phyloP scores from a whole-genome alignment of 306 rosid genomes.

The Ziziphus jujuba region DNA sequence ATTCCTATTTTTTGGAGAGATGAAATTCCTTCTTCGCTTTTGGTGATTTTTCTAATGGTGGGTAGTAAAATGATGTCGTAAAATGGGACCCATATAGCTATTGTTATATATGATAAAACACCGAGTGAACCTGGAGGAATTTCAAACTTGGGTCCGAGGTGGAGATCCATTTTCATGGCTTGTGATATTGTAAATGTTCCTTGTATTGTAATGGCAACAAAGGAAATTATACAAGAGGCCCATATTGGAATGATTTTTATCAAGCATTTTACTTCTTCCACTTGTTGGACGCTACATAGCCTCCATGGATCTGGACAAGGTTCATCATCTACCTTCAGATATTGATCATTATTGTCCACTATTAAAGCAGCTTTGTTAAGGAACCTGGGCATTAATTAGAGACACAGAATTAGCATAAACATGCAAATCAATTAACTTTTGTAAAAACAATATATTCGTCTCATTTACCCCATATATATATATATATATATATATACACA shows the following conservation, averaged over 20 bases:
- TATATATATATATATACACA: too few relatives aligned
- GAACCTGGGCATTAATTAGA: constrained; percentile 23
- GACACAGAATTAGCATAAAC: not conserved
- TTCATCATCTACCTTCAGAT: constrained; percentile 37
- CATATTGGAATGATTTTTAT: constrained; percentile 51
- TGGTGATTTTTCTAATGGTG: constrained; percentile 38
- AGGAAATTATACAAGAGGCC: constrained; percentile 48
- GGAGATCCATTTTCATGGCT: constrained; percentile 60
- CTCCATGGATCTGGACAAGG: constrained; percentile 41
- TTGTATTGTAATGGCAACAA: constrained; percentile 40
- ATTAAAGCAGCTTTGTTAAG: constrained; percentile 61
- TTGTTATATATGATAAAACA: constrained; percentile 47
- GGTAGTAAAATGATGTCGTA: constrained; percentile 59
- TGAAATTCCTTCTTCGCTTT: constrained; percentile 53
- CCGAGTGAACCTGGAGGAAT: constrained; percentile 61
- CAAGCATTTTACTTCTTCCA: constrained; percentile 72
- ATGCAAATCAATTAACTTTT: too few relatives aligned
- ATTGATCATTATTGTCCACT: constrained; percentile 38
- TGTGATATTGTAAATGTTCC: constrained; percentile 55
- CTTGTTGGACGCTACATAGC: constrained; percentile 58
- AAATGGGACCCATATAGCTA: constrained; percentile 52
- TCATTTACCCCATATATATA: too few relatives aligned
- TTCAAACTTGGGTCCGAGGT: constrained; percentile 53
- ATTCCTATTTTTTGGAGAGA: constrained; percentile 57
- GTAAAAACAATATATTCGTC: too few relatives aligned